Conservation (phyloP, 768 basidiomycete genomes). For the Lactarius quietus region DNA sequence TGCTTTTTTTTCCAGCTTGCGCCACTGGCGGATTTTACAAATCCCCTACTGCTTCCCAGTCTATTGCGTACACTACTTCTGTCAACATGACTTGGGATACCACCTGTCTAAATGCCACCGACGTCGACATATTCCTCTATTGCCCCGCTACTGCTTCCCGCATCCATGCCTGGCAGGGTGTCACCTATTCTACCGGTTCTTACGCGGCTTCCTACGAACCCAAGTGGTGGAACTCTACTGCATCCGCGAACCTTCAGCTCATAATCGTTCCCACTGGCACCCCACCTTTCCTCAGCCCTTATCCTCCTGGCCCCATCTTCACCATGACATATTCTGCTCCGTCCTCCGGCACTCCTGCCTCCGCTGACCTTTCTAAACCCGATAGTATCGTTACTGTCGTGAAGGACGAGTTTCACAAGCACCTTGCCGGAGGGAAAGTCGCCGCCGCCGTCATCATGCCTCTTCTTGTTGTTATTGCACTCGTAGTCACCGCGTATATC, state of each 20-base stretch:
- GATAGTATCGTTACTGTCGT: conserved; percentile 40
- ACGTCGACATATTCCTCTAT: conserved; percentile 67
- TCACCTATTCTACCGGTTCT: conserved; percentile 46
- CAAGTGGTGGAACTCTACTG: conserved; percentile 67
- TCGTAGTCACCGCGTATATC: conserved; percentile 49
- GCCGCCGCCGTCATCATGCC: conserved; percentile 64
- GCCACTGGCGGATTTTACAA: conserved; percentile 58
- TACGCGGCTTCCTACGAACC: conserved; percentile 52
- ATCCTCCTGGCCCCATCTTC: conserved; percentile 68
- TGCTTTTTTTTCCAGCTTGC: conserved; percentile 42
- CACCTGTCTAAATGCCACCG: conserved; percentile 47
- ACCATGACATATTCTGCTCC: conserved; percentile 55
- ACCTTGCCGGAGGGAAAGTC: conserved; percentile 49
- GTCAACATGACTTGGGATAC: conserved; percentile 64
- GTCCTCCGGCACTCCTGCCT: conserved; percentile 38
- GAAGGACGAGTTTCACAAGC: conserved; percentile 33
- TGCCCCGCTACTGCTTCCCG: conserved; percentile 45
- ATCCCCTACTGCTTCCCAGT: conserved; percentile 46
- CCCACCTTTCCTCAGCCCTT: conserved; percentile 48
- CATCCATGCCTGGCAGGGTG: conserved; percentile 55
- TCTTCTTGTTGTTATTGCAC: conserved; percentile 49
- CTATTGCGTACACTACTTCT: conserved; percentile 45
- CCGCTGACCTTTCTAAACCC: conserved; percentile 42
- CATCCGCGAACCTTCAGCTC: conserved; percentile 50
- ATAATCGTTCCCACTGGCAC: conserved; percentile 50